phyloP scores from a whole-genome alignment of 768 basidiomycete genomes.

The Suillus plorans region DNA sequence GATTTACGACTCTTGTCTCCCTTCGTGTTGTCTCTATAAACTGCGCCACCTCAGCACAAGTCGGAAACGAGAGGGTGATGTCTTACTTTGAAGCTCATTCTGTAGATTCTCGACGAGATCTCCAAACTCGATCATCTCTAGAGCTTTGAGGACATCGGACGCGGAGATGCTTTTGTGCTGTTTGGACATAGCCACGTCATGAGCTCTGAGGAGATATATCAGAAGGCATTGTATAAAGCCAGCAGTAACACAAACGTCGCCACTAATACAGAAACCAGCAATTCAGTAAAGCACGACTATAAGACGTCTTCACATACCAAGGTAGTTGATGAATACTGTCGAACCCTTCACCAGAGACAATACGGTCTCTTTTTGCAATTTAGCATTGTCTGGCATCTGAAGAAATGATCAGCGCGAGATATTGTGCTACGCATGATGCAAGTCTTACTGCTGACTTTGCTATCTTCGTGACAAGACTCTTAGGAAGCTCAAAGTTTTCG shows the following conservation, averaged over 20 bases:
- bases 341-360: conserved; percentile 84
- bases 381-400: conserved; percentile 81
- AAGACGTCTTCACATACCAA: conserved; percentile 51
- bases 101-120: conserved; percentile 67
- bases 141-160: conserved; percentile 85
- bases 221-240: neutral
- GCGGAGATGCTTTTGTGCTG: conserved; percentile 89
- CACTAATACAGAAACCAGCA: conserved; percentile 31
- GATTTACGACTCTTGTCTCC: conserved; percentile 50
- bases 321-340: conserved; percentile 93
- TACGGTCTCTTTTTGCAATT: conserved; percentile 88
- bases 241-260: conserved; percentile 39
- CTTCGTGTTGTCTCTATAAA: conserved; percentile 64
- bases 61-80: neutral
- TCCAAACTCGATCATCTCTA: conserved; percentile 75
- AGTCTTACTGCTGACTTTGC: conserved; percentile 75
- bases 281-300: neutral
- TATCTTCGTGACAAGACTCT: conserved; percentile 77
- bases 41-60: conserved; percentile 33
- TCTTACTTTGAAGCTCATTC: conserved; percentile 61
- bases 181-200: conserved; percentile 81
- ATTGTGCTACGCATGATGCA: neutral
- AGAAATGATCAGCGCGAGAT: neutral
- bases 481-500: conserved; percentile 87
- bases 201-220: conserved; percentile 53